Evolutionary conservation across 176 grass and related monocot species (phyloP).

Genomic region (Oryza rufipogon): DNA sequence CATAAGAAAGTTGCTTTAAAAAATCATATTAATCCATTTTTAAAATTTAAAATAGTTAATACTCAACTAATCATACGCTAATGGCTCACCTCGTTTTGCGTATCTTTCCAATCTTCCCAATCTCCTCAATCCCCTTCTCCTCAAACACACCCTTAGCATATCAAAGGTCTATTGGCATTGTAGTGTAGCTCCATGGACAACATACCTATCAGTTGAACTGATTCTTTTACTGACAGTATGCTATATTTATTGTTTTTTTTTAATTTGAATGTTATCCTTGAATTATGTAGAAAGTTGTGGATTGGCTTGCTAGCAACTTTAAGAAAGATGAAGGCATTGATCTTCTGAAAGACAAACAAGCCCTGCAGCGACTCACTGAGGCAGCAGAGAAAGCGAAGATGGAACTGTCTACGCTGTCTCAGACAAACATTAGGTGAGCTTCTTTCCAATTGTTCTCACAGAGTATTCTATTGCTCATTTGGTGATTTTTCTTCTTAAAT

Average conservation of each 20-base stretch:
- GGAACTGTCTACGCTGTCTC: conserved; percentile 88
- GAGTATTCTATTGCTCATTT: conserved; percentile 9
- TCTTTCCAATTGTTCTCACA: conserved; percentile 12
- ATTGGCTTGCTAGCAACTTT: conserved; percentile 90
- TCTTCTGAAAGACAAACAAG: conserved; percentile 98
- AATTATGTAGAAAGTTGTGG: conserved; percentile 81
- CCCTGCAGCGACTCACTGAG: conserved; percentile 93
- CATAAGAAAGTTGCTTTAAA: no score
- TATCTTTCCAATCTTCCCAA: no score
- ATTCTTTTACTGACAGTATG: conserved; percentile 5
- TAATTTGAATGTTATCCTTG: conserved; percentile 25
- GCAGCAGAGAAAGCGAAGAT: conserved; percentile 98
- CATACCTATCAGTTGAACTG: background rate
- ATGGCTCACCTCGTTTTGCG: no score
- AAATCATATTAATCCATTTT: no score
- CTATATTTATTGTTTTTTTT: background rate
- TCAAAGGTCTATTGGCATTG: conserved; percentile 8
- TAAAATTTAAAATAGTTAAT: no score
- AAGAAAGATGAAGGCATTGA: conserved; percentile 96
- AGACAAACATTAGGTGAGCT: conserved; percentile 90
- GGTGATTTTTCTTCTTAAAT: conserved; percentile 16
- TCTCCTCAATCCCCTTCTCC: no score
- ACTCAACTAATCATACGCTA: no score
- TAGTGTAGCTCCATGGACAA: background rate
- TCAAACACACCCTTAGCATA: background rate